phyloP scores from a whole-genome alignment of 495 filamentous ascomycete genomes.

The Penicillium ochrochloron region DNA sequence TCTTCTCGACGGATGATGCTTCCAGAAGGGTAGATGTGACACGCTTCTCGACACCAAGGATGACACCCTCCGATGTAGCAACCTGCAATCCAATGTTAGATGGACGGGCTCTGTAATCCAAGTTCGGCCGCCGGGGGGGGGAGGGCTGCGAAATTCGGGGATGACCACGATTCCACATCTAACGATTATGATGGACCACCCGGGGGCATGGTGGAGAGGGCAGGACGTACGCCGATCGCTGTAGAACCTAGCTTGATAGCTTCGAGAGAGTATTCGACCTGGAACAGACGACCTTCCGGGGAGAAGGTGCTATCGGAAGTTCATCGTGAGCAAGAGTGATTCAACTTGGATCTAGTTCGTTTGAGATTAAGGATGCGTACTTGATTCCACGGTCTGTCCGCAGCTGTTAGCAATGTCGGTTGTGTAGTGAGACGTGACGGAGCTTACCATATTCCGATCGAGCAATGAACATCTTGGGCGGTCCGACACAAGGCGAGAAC shows the following conservation, averaged over 20 bases:
- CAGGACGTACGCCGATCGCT: constrained; percentile 80
- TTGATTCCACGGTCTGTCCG: constrained; percentile 95
- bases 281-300: constrained; percentile 98
- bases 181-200: constrained; percentile 8
- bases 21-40: constrained; percentile 97
- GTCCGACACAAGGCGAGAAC: constrained; percentile 21
- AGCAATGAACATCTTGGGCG: constrained; percentile 94
- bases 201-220: constrained; percentile 14
- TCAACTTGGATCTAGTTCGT: constrained; percentile 4
- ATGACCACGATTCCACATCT: neutral
- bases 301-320: constrained; percentile 89
- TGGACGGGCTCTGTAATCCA: constrained; percentile 7
- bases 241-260: constrained; percentile 99
- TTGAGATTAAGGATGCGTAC: constrained; percentile 55
- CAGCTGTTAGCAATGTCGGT: constrained; percentile 39
- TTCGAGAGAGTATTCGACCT: constrained; percentile 99
- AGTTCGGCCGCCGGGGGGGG: neutral
- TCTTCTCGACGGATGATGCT: constrained; percentile 97
- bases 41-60: constrained; percentile 98
- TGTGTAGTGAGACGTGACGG: constrained; percentile 27
- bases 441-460: constrained; percentile 97
- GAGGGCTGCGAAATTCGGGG: neutral
- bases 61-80: constrained; percentile 88
- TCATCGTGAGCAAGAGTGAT: constrained; percentile 33
- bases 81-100: constrained; percentile 56